Base-by-base conservation (phyloP, 148 eudicot species). In the Limonium bicolor region DNA sequence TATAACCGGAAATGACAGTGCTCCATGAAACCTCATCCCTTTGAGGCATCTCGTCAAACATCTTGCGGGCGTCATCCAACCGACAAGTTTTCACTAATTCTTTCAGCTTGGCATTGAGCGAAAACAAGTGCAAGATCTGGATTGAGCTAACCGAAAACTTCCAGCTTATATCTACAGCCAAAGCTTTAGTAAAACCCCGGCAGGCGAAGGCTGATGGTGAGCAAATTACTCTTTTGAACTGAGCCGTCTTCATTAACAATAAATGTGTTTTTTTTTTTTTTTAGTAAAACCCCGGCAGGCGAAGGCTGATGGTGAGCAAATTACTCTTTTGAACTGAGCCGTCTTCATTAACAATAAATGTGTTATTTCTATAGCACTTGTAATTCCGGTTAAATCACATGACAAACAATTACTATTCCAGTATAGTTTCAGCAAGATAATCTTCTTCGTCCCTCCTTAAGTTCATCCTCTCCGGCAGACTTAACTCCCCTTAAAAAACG, bases 11-110 rank as follows among this genome's bases (percentile, higher is more conserved):
- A 27, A 87, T 79, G 34, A 87, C 46, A 9, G 62, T 79, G 10
- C 94, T 79, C 86, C 90, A 87, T 6, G 96, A 51, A 36, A 82
- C 59, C 56, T 50, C 80, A 42, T 87, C 80, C 68, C 83, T 74
- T 10, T 54, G 74, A 3, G 74, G 71, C 78, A 82, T 60, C 59
- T 56, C 56, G 36, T 80, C 86, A 42, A 86, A 81, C 74, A 86
- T 15, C 2, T 67, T 25, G 35, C 86, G 94, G 2, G 94, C 96
- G 59, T 68, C 63, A 14, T 41, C 50, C 40, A 87, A 43, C 9
- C 53, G 38, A 27, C 86, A 82, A 2, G 40, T n/a, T 72, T 65
- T 65, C 3, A 74, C 77, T 0, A 79, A 39, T 14, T 59, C 53
- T 42, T 74, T 79, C 12, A 82, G 20, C 22, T 61, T 61, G 14